Evolutionary conservation across 768 basidiomycete species (phyloP), one percentile per base, ranked within the genome.

Genomic region (Lactarius hengduanensis): DNA sequence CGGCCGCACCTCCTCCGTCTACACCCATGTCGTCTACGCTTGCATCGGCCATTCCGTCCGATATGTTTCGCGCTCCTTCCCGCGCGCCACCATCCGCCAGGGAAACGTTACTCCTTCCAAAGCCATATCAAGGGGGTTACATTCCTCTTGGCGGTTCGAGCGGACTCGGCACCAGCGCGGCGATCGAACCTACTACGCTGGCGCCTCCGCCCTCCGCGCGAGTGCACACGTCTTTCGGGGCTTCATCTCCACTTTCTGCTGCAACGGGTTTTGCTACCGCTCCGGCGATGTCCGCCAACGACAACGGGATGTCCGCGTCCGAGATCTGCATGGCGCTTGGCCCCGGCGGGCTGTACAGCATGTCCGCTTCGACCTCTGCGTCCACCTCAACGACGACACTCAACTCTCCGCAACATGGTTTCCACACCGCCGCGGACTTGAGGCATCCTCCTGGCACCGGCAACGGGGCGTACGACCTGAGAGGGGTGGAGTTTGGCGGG

Each of bases 121-220:
- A 32, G 20, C 40, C 66, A 2, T 67, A 67, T 56, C 38, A 26
- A 8, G 58, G 61, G 32, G 45, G 53, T 13, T 67, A 67, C 36
- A 1, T 34, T 11, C 62, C 66, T 10, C 66, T 67, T 9, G 61
- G 50, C n/a, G 66, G 66, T 11, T 67, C 62, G 20, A 63, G 58
- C 30, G 53, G 58, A 40, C 43, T 63, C 8, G 62, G 57, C 38
- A 47, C 8, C 8, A 22, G 50, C 1, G 26, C 47, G 10, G 22
- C 22, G 41, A 32, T n/a, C 16, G 28, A 50, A 13, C 50, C 38
- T 22, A 28, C 53, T 41, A 15, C 16, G 7, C 36, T 22, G 1
- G 16, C 28, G 36, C 2, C 59, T 8, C 0, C 13, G 20, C 30
- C 32, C 0, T 18, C 41, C 5, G 20, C 38, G 22, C 30, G 8